These are phyloP conservation scores for Eucalyptus dawsonii DNA, from an alignment of 345 rosid genomes.

Conservation along the genomic window DNA sequence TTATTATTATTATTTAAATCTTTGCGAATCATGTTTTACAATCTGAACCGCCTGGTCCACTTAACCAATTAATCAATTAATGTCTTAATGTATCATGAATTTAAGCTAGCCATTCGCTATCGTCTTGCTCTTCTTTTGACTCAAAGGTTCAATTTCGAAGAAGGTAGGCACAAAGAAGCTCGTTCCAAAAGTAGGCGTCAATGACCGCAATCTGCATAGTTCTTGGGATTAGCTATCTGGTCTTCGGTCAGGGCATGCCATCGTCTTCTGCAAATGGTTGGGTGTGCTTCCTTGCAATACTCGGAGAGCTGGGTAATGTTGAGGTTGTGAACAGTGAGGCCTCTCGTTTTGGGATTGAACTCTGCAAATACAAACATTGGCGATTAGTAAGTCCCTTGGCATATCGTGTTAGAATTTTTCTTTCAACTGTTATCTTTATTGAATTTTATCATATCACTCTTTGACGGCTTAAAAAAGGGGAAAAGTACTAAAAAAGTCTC, in stretches of 20 bases:
- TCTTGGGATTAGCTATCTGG: slow-evolving; percentile 35
- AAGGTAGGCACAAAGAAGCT: slow-evolving; percentile 55
- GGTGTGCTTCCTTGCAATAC: slow-evolving; percentile 77
- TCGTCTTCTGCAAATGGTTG: slow-evolving; percentile 51
- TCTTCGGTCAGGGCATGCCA: slow-evolving; percentile 48
- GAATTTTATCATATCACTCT: neutral
- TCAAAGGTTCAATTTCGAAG: neutral
- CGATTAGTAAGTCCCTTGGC: neutral
- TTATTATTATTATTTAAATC: neutral
- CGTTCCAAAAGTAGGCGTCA: slow-evolving; percentile 94
- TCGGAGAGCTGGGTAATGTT: slow-evolving; percentile 67
- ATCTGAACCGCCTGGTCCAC: neutral
- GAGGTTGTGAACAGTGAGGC: slow-evolving; percentile 37
- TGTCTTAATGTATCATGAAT: neutral
- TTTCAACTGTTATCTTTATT: too few relatives aligned
- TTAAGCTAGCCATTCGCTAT: neutral
- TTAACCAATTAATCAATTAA: neutral
- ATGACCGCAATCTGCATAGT: slow-evolving; percentile 71
- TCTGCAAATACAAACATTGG: slow-evolving; percentile 3
- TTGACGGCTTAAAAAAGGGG: neutral
- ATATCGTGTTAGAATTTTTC: neutral
- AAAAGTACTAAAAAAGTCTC: too few relatives aligned
- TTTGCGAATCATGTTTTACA: neutral
- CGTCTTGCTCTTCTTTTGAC: neutral
- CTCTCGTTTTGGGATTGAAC: slow-evolving; percentile 35